Percentiles rank a stretch among this genome's conserved stretches.
These are phyloP conservation scores for Pontederia crassipes DNA, from an alignment of 176 grass and related monocot genomes.

Conservation along the genomic window DNA sequence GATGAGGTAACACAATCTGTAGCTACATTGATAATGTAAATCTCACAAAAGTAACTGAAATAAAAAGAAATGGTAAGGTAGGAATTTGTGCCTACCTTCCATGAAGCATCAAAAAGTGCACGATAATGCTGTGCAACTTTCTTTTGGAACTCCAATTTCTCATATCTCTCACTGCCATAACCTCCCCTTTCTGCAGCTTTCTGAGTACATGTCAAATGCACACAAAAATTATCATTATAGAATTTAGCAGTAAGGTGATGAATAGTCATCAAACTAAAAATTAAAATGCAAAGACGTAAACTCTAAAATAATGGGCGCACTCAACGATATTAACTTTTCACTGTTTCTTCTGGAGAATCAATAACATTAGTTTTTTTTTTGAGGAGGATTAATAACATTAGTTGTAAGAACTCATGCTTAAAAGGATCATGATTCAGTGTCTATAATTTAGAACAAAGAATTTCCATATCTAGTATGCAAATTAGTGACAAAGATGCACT, in stretches of 20 bases:
- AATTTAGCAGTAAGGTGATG: background rate
- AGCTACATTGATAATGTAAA: background rate
- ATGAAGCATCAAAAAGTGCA: constrained; percentile 52
- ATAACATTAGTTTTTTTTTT: background rate
- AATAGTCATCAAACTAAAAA: background rate
- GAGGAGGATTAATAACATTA: background rate
- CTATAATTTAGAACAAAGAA: no score
- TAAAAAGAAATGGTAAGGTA: background rate
- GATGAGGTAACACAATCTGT: no score
- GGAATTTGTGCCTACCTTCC: constrained; percentile 51
- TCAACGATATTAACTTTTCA: no score
- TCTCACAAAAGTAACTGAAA: constrained; percentile 3
- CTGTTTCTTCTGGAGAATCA: background rate
- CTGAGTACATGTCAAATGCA: constrained; percentile 19
- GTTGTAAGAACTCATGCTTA: background rate
- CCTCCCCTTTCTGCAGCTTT: constrained; percentile 90
- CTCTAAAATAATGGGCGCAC: no score
- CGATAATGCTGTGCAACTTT: constrained; percentile 68
- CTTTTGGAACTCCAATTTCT: constrained; percentile 79
- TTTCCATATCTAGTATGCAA: background rate
- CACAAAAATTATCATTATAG: background rate
- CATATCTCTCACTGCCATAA: constrained; percentile 80
- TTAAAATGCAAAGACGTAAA: no score
- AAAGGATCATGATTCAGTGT: background rate
- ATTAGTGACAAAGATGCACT: background rate